These are phyloP conservation scores for Paramecium octaurelia DNA, from an alignment of 73 alveolate species.

Conservation along the genomic window DNA sequence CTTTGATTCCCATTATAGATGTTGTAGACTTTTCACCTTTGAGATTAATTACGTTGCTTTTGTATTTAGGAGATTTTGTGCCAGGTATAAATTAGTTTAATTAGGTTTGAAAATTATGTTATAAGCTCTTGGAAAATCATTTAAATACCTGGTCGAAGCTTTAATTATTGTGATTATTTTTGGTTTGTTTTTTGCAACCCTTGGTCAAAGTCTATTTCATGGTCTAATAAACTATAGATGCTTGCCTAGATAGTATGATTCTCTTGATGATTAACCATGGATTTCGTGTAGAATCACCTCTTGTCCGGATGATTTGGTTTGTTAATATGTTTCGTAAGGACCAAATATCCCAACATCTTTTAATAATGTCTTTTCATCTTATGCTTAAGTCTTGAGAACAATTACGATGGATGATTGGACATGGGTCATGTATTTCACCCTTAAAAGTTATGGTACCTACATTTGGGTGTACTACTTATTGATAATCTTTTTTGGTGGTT, in stretches of 20 bases:
- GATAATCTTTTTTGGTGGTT: slow-evolving; percentile 25
- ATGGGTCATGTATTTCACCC: neutral
- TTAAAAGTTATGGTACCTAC: neutral
- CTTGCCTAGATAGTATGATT: neutral
- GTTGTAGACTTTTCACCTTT: neutral
- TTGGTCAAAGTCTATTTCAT: neutral
- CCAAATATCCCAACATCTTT: neutral
- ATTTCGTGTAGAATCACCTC: neutral
- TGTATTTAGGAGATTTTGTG: neutral
- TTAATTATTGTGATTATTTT: neutral
- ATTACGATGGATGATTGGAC: slow-evolving; percentile 44
- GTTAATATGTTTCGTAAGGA: neutral
- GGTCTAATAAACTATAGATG: slow-evolving; percentile 22
- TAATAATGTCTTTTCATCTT: slow-evolving; percentile 19
- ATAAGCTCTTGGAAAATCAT: neutral
- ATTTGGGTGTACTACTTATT: neutral
- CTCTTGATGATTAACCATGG: neutral
- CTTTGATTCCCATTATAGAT: neutral
- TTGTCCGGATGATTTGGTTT: neutral
- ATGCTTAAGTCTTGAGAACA: neutral
- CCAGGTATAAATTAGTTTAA: neutral
- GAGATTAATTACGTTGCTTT: neutral
- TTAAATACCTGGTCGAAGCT: neutral
- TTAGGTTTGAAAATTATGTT: neutral
- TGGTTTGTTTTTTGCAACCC: neutral